These are phyloP conservation scores for Hypholoma sublateritium DNA, from an alignment of 768 basidiomycete species.

Conservation along the genomic window DNA sequence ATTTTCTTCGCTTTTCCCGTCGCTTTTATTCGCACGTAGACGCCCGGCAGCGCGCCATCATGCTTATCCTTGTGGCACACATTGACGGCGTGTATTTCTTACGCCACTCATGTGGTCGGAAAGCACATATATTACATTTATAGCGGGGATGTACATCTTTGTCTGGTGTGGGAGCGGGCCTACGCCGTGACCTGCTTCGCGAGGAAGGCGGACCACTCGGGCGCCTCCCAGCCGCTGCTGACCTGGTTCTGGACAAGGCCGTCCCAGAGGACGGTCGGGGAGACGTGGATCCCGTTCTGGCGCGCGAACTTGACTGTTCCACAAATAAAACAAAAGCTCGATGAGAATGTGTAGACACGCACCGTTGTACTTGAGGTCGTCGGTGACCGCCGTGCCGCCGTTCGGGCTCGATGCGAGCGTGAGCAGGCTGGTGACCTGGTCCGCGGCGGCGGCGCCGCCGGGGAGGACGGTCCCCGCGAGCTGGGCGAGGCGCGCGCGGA, in stretches of 20 bases:
- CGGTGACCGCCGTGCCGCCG: conserved; percentile 79
- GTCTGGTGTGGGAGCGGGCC: background rate
- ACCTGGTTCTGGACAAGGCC: conserved; percentile 71
- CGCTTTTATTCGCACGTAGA: no score
- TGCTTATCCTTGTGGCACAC: no score
- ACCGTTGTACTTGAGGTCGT: conserved; percentile 91
- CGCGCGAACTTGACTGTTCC: conserved; percentile 80
- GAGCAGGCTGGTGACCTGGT: conserved; percentile 60
- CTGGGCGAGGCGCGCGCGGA: conserved; percentile 69
- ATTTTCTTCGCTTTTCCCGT: no score
- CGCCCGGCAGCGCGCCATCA: no score
- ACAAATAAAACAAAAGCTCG: background rate
- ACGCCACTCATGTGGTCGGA: no score
- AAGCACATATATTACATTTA: no score
- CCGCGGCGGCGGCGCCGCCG: conserved; percentile 38
- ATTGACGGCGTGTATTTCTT: no score
- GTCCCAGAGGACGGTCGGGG: conserved; percentile 80
- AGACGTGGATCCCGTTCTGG: conserved; percentile 92
- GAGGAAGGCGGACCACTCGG: conserved; percentile 81
- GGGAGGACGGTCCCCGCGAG: conserved; percentile 59
- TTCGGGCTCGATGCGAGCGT: conserved; percentile 65
- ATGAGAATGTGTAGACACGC: conserved; percentile 24
- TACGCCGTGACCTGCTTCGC: conserved; percentile 44
- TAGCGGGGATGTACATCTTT: no score
- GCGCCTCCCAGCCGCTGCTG: conserved; percentile 79